phyloP scores from a whole-genome alignment of 75 land plant genomes.

The Cryptomeria japonica region DNA sequence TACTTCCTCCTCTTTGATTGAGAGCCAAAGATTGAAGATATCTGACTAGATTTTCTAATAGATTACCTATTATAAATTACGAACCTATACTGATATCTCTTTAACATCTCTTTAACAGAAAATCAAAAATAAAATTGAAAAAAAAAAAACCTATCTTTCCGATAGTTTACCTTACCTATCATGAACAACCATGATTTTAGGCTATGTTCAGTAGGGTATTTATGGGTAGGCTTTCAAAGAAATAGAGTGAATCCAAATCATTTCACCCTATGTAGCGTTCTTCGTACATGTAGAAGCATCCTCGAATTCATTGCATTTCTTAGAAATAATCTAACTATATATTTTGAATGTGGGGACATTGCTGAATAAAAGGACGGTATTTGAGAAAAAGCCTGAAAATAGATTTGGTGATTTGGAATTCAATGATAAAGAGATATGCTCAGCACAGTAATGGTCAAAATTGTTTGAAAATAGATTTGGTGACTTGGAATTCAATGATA shows the following conservation, averaged over 20 bases:
- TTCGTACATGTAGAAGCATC: constrained; percentile 17
- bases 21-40: too few species aligned
- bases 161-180: too few species aligned
- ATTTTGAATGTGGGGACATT: constrained; percentile 16
- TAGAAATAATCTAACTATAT: too few species aligned
- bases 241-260: constrained; percentile 10
- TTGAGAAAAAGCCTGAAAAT: constrained; percentile 10
- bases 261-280: constrained; percentile 19
- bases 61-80: too few species aligned
- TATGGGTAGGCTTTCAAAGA: constrained; percentile 14
- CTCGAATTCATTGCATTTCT: neutral
- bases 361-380: neutral
- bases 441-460: neutral
- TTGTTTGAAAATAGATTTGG: neutral
- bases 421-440: constrained; percentile 14
- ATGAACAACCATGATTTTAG: constrained; percentile 21
- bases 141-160: too few species aligned
- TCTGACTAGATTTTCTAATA: too few species aligned
- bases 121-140: too few species aligned
- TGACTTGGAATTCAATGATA: constrained; percentile 10
- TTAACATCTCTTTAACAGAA: too few species aligned
- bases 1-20: too few species aligned
- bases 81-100: too few species aligned
- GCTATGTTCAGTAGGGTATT: constrained; percentile 7
- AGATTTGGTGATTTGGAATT: constrained; percentile 19